Percentiles rank a stretch among this genome's conserved stretches.
Conservation (phyloP, 352 stramenopile species). For the Thalassiosira hispida region DNA sequence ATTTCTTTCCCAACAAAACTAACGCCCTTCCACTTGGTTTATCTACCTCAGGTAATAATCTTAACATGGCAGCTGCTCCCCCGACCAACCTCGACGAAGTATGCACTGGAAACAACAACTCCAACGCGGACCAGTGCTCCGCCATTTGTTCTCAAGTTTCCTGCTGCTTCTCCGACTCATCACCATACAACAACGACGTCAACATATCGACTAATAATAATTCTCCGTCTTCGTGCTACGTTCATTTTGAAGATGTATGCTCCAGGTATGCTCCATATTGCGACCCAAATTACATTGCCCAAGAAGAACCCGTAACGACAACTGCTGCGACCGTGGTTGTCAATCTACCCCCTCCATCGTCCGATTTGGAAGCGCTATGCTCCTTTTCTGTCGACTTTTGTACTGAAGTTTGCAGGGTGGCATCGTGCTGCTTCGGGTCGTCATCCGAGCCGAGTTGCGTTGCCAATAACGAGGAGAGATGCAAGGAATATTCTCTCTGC, state of each 20-base stretch:
- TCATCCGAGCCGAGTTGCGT: conserved; percentile 22
- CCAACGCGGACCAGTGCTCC: conserved; percentile 1
- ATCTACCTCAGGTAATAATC: conserved; percentile 1
- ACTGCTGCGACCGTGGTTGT: not conserved
- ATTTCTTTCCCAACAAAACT: too few relatives aligned
- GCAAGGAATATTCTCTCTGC: conserved; percentile 29
- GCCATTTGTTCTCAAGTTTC: conserved; percentile 17
- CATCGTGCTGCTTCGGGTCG: conserved; percentile 31
- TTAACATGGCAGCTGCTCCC: not conserved
- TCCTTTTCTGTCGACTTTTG: conserved; percentile 25
- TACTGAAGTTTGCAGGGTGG: conserved; percentile 18
- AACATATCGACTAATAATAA: not conserved
- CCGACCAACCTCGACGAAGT: conserved; percentile 15
- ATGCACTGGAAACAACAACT: conserved; percentile 3
- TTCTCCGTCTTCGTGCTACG: conserved; percentile 6
- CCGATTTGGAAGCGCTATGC: conserved; percentile 20
- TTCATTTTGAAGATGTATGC: conserved; percentile 7
- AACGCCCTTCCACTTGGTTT: too few relatives aligned
- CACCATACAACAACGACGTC: not conserved
- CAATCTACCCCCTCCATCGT: conserved; percentile 19
- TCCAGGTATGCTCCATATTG: conserved; percentile 18
- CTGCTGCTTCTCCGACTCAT: conserved; percentile 12
- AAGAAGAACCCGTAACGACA: not conserved
- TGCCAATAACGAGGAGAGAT: conserved; percentile 14
- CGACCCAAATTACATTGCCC: not conserved